These are phyloP conservation scores for Ensete glaucum DNA, from an alignment of 176 grass and related monocot genomes.

Conservation along the genomic window DNA sequence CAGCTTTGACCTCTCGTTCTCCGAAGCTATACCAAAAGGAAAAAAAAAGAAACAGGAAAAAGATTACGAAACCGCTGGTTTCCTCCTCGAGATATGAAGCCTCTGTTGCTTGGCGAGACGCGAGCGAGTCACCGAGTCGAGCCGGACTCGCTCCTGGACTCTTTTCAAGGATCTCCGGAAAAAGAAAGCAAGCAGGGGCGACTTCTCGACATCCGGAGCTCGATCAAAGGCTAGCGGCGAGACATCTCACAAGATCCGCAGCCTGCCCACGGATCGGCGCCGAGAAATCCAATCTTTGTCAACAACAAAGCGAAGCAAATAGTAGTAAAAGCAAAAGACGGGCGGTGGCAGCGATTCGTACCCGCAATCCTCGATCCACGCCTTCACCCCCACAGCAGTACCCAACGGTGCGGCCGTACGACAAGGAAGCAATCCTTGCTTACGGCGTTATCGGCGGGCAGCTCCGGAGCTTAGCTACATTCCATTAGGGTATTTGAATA, in stretches of 20 bases:
- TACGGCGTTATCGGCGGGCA: not conserved
- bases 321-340: not conserved
- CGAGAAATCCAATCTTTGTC: constrained; percentile 13
- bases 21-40: constrained; percentile 9
- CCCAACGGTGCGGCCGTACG: not conserved
- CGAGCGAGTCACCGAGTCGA: not conserved
- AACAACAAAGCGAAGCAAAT: not conserved
- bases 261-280: constrained; percentile 21
- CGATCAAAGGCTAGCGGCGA: constrained; percentile 35
- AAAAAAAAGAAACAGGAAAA: constrained; percentile 22
- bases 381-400: not conserved
- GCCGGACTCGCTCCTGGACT: not conserved
- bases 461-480: not conserved
- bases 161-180: constrained; percentile 6
- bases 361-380: not conserved
- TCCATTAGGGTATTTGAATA: not conserved
- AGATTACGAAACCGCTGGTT: not conserved
- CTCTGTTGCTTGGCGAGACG: not conserved
- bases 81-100: constrained; percentile 15
- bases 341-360: not conserved
- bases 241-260: constrained; percentile 18
- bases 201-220: constrained; percentile 50
- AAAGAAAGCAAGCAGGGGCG: constrained; percentile 32
- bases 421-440: not conserved
- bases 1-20: constrained; percentile 32